Percentiles rank a stretch among this genome's conserved stretches.
These are phyloP conservation scores for Solanum virginianum DNA, from an alignment of 257 asterid species.

Conservation along the genomic window DNA sequence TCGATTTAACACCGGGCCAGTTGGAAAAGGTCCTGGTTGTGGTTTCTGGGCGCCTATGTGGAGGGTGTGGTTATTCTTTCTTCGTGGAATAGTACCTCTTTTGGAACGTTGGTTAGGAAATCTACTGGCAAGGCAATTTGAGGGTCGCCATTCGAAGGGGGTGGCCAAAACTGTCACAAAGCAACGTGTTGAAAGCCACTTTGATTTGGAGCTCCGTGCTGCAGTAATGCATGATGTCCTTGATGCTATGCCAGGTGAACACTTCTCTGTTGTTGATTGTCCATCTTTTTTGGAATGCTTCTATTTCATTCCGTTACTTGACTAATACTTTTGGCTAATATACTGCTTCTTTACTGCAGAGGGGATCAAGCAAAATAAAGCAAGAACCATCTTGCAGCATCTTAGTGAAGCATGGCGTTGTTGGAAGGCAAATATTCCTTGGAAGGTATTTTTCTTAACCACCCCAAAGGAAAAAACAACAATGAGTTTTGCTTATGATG, in stretches of 20 bases:
- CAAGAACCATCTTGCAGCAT: conserved; percentile 97
- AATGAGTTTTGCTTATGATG: neutral
- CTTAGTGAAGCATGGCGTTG: conserved; percentile 99
- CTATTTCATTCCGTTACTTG: neutral
- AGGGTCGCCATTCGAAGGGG: conserved; percentile 95
- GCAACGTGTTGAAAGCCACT: conserved; percentile 99
- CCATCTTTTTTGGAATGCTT: neutral
- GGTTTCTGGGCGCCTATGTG: conserved; percentile 99
- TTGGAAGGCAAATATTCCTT: conserved; percentile 99
- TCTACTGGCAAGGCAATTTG: conserved; percentile 93
- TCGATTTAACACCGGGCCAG: conserved; percentile 98
- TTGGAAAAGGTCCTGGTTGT: conserved; percentile 99
- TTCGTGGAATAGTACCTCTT: conserved; percentile 97
- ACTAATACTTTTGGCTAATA: neutral
- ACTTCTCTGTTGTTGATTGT: neutral
- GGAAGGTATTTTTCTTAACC: conserved; percentile 47
- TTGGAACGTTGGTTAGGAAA: conserved; percentile 97
- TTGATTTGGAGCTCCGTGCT: conserved; percentile 98
- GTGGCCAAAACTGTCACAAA: conserved; percentile 99
- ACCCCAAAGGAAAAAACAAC: neutral
- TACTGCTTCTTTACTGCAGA: conserved; percentile 28
- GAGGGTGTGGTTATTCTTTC: conserved; percentile 99
- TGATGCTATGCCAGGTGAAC: conserved; percentile 94
- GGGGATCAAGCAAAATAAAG: conserved; percentile 96
- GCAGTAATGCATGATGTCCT: conserved; percentile 99